These are phyloP conservation scores for Calonectria henricotiae DNA, from an alignment of 2,329 filamentous ascomycete genomes.

Conservation along the genomic window DNA sequence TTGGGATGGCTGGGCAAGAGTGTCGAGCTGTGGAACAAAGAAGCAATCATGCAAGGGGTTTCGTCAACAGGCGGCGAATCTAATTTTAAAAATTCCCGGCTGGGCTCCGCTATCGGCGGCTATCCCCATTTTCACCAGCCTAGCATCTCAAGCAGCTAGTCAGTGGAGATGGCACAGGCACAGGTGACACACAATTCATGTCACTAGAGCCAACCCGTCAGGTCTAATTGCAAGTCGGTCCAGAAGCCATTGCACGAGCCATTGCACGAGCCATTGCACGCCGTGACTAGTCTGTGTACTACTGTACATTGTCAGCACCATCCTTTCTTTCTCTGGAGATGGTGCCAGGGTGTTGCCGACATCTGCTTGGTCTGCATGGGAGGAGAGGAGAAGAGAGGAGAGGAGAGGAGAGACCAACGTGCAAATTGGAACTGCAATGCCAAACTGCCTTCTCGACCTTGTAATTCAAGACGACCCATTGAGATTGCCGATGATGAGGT, in stretches of 20 bases:
- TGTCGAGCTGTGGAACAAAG: slow-evolving; percentile 8
- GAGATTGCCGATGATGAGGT: too few species aligned
- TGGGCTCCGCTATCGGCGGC: slow-evolving; percentile 25
- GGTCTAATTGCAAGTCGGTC: background rate
- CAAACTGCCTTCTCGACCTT: too few species aligned
- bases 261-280: background rate
- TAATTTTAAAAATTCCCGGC: slow-evolving; percentile 19
- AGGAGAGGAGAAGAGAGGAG: too few species aligned
- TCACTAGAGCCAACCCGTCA: slow-evolving; percentile 8
- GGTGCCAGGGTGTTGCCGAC: background rate
- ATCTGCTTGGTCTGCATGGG: too few species aligned
- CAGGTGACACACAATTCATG: background rate
- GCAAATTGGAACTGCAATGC: too few species aligned
- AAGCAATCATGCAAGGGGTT: slow-evolving; percentile 23
- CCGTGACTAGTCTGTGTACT: background rate
- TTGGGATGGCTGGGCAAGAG: too few species aligned
- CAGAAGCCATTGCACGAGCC: background rate
- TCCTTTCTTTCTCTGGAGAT: background rate
- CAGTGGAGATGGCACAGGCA: slow-evolving; percentile 5
- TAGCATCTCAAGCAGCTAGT: slow-evolving; percentile 10
- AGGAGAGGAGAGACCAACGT: too few species aligned
- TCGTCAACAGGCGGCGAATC: background rate
- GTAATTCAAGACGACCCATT: too few species aligned
- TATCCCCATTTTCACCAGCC: slow-evolving; percentile 10
- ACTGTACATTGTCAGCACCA: background rate